Evolutionary conservation across 1,139 yeast species (phyloP).

Genomic region (Wickerhamomyces sp.): DNA sequence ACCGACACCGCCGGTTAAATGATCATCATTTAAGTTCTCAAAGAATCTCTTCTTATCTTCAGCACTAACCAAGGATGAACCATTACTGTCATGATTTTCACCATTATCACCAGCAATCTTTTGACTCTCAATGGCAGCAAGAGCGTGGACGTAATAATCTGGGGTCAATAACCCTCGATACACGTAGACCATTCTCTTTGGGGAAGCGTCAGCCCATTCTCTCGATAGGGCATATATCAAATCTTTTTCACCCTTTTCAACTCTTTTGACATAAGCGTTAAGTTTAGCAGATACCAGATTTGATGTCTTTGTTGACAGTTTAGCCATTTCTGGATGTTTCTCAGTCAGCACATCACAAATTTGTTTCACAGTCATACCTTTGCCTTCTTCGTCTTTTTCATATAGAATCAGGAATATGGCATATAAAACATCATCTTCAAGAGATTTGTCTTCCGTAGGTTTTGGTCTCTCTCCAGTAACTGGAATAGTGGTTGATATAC

Average conservation of each 20-base stretch:
- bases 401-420: slow-evolving; percentile 68
- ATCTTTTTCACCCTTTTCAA: slow-evolving; percentile 70
- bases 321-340: slow-evolving; percentile 78
- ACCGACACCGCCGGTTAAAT: slow-evolving; percentile 1
- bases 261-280: slow-evolving; percentile 78
- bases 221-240: slow-evolving; percentile 70
- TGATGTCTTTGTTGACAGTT: slow-evolving; percentile 72
- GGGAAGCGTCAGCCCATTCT: slow-evolving; percentile 88
- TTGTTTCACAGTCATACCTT: slow-evolving; percentile 83
- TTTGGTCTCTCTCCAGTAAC: slow-evolving; percentile 76
- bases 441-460: slow-evolving; percentile 60
- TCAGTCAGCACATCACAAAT: slow-evolving; percentile 70
- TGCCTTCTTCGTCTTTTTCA: slow-evolving; percentile 61
- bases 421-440: slow-evolving; percentile 70
- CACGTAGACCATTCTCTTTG: slow-evolving; percentile 82
- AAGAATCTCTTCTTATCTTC: slow-evolving; percentile 18
- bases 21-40: slow-evolving; percentile 11
- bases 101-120: slow-evolving; percentile 9
- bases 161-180: slow-evolving; percentile 71
- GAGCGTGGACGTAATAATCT: slow-evolving; percentile 67
- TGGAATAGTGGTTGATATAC: slow-evolving; percentile 73
- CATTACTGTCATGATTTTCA: background rate
- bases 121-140: slow-evolving; percentile 36
- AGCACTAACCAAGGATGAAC: slow-evolving; percentile 7
- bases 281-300: slow-evolving; percentile 76